Evolutionary conservation across 2,329 filamentous ascomycete genomes (phyloP), one percentile per base, ranked within the genome.

Genomic region (Beauveria caledonica): DNA sequence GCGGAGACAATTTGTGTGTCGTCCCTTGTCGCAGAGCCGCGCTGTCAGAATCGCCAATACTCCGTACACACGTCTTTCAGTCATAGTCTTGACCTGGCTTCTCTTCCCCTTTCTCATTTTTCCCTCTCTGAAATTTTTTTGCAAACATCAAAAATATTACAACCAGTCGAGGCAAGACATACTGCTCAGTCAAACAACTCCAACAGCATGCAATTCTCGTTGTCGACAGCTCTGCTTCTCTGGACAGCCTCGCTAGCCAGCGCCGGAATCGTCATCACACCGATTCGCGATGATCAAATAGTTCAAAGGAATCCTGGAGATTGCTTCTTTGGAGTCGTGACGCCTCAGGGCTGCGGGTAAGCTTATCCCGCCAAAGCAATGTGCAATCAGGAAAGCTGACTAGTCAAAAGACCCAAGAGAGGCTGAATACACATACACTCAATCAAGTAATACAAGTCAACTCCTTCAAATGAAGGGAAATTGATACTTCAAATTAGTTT

Each of bases 311-410:
- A 69, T 19, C 40, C 66, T 2, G 78, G 76, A 29, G 82, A 85
- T 68, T 85, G 82, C 68, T 80, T 77, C 65, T 82, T 79, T 66
- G 82, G 82, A 39, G 79, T 81, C 19, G 75, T 77, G 5, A 85
- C 82, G 36, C 80, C 82, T 5, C 72, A 76, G 58, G 82, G 82
- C 39, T 85, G 82, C 78, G 82, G 74, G 82, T 85, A 68, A 65
- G 80, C 75, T 36, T 11, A 17, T 19, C 9, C 39, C 33, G 33
- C 9, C 9, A 40, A 44, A 15, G n/a, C 21, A 33, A 55, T n/a
- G 25, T 3, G n/a, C 7, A 10, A n/a, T 52, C 17, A 19, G 45
- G 19, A 17, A 39, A 78, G 21, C 58, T 55, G 44, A 60, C 36
- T 36, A 5, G 27, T 48, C 8, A 33, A 39, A 17, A 60, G 58